These are phyloP conservation scores for Colletotrichum tropicale DNA, from an alignment of 2,329 filamentous ascomycete species.

Conservation along the genomic window DNA sequence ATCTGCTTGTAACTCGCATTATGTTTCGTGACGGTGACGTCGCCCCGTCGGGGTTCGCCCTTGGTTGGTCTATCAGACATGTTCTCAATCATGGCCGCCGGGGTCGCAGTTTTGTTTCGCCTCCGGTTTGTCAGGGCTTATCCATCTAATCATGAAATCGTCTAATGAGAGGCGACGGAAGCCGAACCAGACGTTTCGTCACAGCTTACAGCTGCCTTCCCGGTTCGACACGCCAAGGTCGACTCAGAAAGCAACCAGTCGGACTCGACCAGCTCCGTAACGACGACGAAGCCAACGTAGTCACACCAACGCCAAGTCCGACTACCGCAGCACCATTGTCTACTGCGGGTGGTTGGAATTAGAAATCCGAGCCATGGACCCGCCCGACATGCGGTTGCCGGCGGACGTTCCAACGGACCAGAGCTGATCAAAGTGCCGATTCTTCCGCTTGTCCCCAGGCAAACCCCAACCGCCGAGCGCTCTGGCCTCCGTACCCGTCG, in stretches of 20 bases:
- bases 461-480: not conserved
- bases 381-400: not conserved
- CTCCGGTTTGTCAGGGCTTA: slow-evolving; percentile 14
- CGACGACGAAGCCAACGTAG: not conserved
- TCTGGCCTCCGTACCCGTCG: not conserved
- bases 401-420: not conserved
- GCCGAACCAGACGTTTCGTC: slow-evolving; percentile 1
- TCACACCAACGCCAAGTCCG: not conserved
- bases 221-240: not conserved
- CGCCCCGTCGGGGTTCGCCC: not conserved
- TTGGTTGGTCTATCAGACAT: not conserved
- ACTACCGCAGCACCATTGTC: not conserved
- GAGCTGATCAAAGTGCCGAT: not conserved
- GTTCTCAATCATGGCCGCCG: not conserved
- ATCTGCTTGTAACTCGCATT: not conserved
- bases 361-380: not conserved
- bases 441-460: not conserved
- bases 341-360: not conserved
- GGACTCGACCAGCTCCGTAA: not conserved
- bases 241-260: not conserved
- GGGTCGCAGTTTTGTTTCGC: slow-evolving; percentile 15
- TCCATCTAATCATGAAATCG: not conserved
- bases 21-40: slow-evolving; percentile 2
- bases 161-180: not conserved
- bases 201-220: not conserved